Base-by-base conservation (phyloP, 1,139 yeast genomes). In the Blastobotrys buckinghamii region DNA sequence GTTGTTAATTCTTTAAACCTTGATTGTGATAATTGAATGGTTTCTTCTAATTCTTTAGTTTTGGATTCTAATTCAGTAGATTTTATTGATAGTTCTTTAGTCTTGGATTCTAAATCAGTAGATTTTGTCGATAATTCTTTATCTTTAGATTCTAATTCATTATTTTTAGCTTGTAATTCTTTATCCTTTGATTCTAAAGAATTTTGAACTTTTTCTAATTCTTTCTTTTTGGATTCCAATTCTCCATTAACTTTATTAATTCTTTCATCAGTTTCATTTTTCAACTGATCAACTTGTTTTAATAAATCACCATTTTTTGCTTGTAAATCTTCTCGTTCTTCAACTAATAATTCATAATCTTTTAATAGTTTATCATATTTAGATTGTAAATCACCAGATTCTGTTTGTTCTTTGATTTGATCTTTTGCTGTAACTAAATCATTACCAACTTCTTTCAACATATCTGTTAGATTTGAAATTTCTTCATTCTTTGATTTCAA, bases 371-470 rank as follows among this genome's bases (percentile, higher is more conserved):
- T 24, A 5, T 43, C 26, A 15, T 44, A 22, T 34, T 44, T 39
- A 7, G 41, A 32, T 20, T 46, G 50, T 26, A 51, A 44, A 12
- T 45, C 37, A 13, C 26, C 19, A 17, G 34, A 19, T 16, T n/a
- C 13, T 7, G n/a, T n/a, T 2, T 24, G 16, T 5, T 39, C 47
- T 37, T 54, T 54, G 17, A 55, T 45, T 20, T 51, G 34, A 24
- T 56, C 58, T 36, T 47, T 50, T 50, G 71, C 58, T 52, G 47
- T 69, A 0, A 87, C 94, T 24, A 87, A 70, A 45, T 86, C 94
- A 58, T 84, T 78, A 1, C 96, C 96, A 19, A 88, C 74, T 45
- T 78, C 79, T 55, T 76, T 77, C 44, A 88, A 66, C 84, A 81
- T 84, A 50, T 86, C 96, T 55, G 82, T 76, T 47, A 84, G 72